Evolutionary conservation across 1,139 yeast species (phyloP).

Genomic region (Yamadazyma diospyri): DNA sequence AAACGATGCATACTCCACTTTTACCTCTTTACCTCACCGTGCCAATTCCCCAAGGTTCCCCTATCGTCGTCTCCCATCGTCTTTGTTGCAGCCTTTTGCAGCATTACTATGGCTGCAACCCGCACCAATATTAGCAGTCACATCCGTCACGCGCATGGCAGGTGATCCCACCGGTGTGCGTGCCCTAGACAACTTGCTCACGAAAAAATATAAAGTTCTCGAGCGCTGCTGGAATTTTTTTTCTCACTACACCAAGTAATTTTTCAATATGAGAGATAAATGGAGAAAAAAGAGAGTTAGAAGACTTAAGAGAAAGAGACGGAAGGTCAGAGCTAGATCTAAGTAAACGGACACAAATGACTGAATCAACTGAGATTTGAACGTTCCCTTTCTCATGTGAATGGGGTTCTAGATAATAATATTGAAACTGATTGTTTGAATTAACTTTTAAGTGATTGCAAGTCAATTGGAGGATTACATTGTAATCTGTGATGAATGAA

Average conservation of each 20-base stretch:
- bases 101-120: slow-evolving; percentile 1
- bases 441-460: not conserved
- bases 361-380: slow-evolving; percentile 3
- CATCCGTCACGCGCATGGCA: not conserved
- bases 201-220: slow-evolving; percentile 6
- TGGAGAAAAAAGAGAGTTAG: slow-evolving; percentile 99
- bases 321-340: slow-evolving; percentile 99
- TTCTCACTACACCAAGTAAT: slow-evolving; percentile 11
- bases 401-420: slow-evolving; percentile 1
- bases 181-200: too few species aligned
- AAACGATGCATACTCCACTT: too few species aligned
- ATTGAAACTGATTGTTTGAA: too few species aligned
- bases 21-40: too few species aligned
- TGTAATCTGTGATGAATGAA: slow-evolving; percentile 2
- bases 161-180: too few species aligned
- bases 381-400: not conserved
- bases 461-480: not conserved
- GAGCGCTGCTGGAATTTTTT: slow-evolving; percentile 8
- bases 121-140: slow-evolving; percentile 7
- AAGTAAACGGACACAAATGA: slow-evolving; percentile 63
- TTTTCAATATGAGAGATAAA: slow-evolving; percentile 73
- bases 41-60: too few species aligned
- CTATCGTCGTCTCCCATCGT: too few species aligned
- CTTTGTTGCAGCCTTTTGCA: not conserved
- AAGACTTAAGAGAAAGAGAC: slow-evolving; percentile 99